Evolutionary conservation across 2,329 filamentous ascomycete genomes (phyloP).

Genomic region (Corinectria fuckeliana): DNA sequence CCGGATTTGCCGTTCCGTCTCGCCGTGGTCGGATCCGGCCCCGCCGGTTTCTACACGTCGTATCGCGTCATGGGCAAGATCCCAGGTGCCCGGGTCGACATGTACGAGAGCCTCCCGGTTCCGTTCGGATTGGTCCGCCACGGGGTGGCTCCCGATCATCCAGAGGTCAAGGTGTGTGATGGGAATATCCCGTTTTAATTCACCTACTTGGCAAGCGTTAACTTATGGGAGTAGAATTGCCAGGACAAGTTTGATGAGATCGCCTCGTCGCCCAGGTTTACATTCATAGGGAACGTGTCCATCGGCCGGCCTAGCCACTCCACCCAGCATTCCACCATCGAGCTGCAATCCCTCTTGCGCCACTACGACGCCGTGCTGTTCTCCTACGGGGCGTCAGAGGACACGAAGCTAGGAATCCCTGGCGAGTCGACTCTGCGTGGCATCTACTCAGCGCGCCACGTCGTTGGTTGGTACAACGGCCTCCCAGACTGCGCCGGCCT

Average conservation of each 20-base stretch:
- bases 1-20: conserved; percentile 70
- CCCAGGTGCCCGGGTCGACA: conserved; percentile 77
- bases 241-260: conserved; percentile 93
- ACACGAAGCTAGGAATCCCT: conserved; percentile 78
- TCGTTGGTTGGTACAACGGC: conserved; percentile 99
- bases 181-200: neutral
- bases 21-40: conserved; percentile 90
- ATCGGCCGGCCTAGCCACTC: conserved; percentile 64
- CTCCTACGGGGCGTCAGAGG: conserved; percentile 88
- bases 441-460: conserved; percentile 87
- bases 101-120: conserved; percentile 94
- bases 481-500: conserved; percentile 80
- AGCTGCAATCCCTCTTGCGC: conserved; percentile 71
- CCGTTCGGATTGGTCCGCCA: conserved; percentile 93
- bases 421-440: conserved; percentile 77
- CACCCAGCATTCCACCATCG: conserved; percentile 59
- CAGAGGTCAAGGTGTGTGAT: conserved; percentile 84
- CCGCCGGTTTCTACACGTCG: conserved; percentile 94
- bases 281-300: conserved; percentile 88
- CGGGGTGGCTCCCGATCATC: conserved; percentile 97
- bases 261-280: conserved; percentile 81
- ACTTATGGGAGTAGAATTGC: conserved; percentile 71
- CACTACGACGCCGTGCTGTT: conserved; percentile 95
- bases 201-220: neutral
- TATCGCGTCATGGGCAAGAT: conserved; percentile 83